These are phyloP conservation scores for Nemania diffusa DNA, from an alignment of 2,329 filamentous ascomycete genomes.

Conservation along the genomic window DNA sequence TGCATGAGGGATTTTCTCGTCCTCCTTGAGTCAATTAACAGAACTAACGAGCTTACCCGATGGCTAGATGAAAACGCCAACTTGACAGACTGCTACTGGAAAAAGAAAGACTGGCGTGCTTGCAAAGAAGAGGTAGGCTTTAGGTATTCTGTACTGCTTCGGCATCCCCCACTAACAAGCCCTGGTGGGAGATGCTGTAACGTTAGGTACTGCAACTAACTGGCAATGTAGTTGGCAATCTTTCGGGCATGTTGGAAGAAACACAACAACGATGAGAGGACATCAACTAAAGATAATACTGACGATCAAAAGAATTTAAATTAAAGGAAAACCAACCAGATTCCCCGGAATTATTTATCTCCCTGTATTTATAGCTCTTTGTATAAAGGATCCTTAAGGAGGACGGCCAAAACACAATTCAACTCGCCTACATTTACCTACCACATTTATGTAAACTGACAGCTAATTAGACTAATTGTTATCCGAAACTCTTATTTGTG, in stretches of 20 bases:
- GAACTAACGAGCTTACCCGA: conserved; percentile 27
- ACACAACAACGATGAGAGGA: conserved; percentile 87
- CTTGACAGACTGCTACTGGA: conserved; percentile 95
- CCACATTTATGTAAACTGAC: not conserved
- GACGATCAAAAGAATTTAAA: conserved; percentile 9
- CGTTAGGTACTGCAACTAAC: not conserved
- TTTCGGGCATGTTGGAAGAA: conserved; percentile 93
- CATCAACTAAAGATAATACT: conserved; percentile 72
- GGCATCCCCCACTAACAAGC: not conserved
- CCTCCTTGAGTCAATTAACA: not conserved
- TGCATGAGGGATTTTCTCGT: conserved; percentile 23
- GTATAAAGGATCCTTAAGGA: not conserved
- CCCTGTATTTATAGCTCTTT: conserved; percentile 17
- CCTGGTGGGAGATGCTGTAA: not conserved
- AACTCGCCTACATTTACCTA: not conserved
- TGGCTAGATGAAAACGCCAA: conserved; percentile 81
- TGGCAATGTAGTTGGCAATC: conserved; percentile 76
- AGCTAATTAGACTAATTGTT: not conserved
- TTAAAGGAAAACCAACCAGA: not conserved
- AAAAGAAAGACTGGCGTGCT: conserved; percentile 93
- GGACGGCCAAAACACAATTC: not conserved
- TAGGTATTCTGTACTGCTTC: conserved; percentile 71
- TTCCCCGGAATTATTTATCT: not conserved
- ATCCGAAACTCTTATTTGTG: not conserved
- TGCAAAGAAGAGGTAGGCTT: conserved; percentile 85